Percentiles rank a stretch among this genome's conserved stretches.
Evolutionary conservation across 805 yeast genomes (phyloP).

Genomic region (Candida ipomoeae): DNA sequence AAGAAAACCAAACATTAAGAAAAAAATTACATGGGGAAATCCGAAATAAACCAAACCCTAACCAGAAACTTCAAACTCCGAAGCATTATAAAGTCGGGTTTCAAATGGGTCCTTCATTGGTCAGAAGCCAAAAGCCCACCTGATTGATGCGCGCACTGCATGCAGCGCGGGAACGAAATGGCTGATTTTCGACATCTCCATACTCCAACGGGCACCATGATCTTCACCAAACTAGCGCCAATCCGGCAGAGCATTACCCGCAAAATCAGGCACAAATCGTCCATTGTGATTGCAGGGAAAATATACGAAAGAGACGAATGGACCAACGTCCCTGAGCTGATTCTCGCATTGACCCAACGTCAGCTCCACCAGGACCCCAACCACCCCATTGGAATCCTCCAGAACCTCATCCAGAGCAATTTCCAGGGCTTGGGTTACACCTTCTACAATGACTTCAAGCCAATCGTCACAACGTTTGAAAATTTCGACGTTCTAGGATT

Average conservation of each 20-base stretch:
- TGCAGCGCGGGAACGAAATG: not conserved
- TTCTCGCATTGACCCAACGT: conserved; percentile 63
- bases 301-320: conserved; percentile 61
- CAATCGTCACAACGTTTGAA: conserved; percentile 75
- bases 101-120: not conserved
- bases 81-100: no score
- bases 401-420: conserved; percentile 65
- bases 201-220: not conserved
- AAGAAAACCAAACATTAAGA: no score
- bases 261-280: conserved; percentile 18
- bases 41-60: no score
- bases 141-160: not conserved
- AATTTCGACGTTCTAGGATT: conserved; percentile 92
- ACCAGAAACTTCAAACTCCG: no score
- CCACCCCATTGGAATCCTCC: conserved; percentile 88
- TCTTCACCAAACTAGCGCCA: conserved; percentile 1
- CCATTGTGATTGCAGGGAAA: conserved; percentile 41
- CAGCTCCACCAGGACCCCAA: conserved; percentile 66
- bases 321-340: conserved; percentile 82
- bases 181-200: not conserved
- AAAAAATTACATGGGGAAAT: no score
- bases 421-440: conserved; percentile 68
- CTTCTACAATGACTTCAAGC: conserved; percentile 72
- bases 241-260: not conserved
- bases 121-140: not conserved